Evolutionary conservation across 352 stramenopile species (phyloP), one percentile per base, ranked within the genome.

Genomic region (Achlya hypogyna): DNA sequence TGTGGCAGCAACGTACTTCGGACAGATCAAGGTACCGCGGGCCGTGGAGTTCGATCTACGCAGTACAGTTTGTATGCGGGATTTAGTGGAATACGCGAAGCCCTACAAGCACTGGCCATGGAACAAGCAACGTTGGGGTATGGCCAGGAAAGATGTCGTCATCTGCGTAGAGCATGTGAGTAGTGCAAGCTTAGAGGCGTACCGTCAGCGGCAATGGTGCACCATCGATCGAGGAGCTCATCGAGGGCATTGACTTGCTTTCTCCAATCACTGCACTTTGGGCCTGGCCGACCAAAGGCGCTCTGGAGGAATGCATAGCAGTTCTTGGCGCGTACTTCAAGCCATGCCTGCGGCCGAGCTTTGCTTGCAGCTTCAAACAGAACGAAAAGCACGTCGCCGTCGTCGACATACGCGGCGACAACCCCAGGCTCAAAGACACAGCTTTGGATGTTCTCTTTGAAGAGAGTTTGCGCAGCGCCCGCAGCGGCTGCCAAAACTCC

Each of bases 401-500:
- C 23, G 38, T 67, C 60, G 22, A 67, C 42, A 23, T 67, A 60
- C 4, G 42, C 60, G 12, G 51, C 60, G 25, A 34, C 8, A 6
- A 56, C 28, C 0, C 47, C 34, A 22, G 47, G 29, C 18, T 10
- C n/a, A 28, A 89, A 86, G 18, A 74, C 68, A 14, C 71, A 76
- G 2, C 60, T 64, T 51, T 63, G 65, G 9, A 90, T 68, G 5
- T 71, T 56, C 51, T 90, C 78, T 5, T 76, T 72, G 51, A 71
- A 84, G 38, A 87, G 69, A 3, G 79, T 81, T 10, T 65, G 71
- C 16, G 75, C 82, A 5, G 78, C 71, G 25, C 79, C 79, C 47
- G 84, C 78, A 14, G 78, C 73, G 5, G 82, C 82, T 3, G 79
- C 82, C 20, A 87, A 74, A 0, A 90, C 79, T 0, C 79, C 78